phyloP scores from a whole-genome alignment of 1,284 basidiomycete genomes.

The Tilletia setariae region DNA sequence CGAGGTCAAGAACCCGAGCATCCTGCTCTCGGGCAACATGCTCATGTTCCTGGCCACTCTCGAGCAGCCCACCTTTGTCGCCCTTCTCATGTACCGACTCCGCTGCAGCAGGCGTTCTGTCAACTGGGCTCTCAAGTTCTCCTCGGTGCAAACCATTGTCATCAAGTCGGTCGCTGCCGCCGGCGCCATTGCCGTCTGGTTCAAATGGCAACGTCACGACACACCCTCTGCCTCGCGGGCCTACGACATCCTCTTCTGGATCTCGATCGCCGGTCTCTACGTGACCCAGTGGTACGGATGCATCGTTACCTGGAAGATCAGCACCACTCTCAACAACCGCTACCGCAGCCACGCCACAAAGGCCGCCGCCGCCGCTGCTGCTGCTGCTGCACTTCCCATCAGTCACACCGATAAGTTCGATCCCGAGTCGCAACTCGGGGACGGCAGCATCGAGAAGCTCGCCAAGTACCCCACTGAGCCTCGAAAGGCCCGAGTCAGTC shows the following conservation, averaged over 20 bases:
- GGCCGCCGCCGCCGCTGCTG: too few species aligned
- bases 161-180: conserved; percentile 30
- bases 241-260: conserved; percentile 28
- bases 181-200: conserved; percentile 25
- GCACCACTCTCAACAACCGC: conserved; percentile 23
- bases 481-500: not conserved
- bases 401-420: too few species aligned
- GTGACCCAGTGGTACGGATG: conserved; percentile 29
- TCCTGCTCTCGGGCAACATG: conserved; percentile 23
- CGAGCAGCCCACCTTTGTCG: conserved; percentile 30
- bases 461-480: not conserved
- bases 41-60: conserved; percentile 34
- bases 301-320: conserved; percentile 28
- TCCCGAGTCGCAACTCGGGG: too few species aligned
- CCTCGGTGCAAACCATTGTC: conserved; percentile 29
- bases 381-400: too few species aligned
- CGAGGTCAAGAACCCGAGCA: conserved; percentile 26
- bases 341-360: conserved; percentile 9
- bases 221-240: not conserved
- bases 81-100: conserved; percentile 31
- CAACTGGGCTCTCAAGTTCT: conserved; percentile 19
- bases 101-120: conserved; percentile 13
- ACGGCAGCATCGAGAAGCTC: too few species aligned
- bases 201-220: conserved; percentile 20
- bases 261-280: conserved; percentile 23